Base-by-base conservation (phyloP, 257 asterid genomes). In the Parsonsia alboflavescens region DNA sequence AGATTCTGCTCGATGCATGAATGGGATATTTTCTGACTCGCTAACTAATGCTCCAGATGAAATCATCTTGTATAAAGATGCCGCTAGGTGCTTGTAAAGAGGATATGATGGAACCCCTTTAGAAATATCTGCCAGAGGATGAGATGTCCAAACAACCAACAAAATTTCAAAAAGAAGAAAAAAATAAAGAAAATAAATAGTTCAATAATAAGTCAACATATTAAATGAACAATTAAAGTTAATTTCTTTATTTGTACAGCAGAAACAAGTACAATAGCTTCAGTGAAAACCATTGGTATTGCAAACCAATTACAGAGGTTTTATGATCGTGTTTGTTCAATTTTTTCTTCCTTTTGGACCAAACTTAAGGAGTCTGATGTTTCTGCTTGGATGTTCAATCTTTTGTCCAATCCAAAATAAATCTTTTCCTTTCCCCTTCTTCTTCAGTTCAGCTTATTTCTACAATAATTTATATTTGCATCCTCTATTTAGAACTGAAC, bases 31-130 rank as follows among this genome's bases (percentile, higher is more conserved):
- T 52, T 80, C 66, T 63, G 72, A 21, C n/a, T 73, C 36, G 62
- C 81, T 76, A 68, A 63, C 77, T 24, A 85, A 54, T 71, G 77
- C 78, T 76, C 89, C 89, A 50, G 86, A 81, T 70, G 80, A 84
- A 53, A 88, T 80, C 74, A 81, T 85, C 12, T 80, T 84, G 68
- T 74, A 83, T 62, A 93, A 77, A 70, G 92, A 84, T 19, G 82
- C 73, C n/a, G 97, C 90, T 42, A 91, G 87, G 78, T 71, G 84
- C 84, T 90, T 91, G 84, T 89, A 89, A 74, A 93, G 79, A 77
- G 97, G 97, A 84, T 91, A 85, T 15, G 78, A 79, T 6, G 92
- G 92, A 80, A 89, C 85, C 73, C 93, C 95, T 75, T 58, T 50
- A 12, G 79, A 72, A 73, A 65, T 80, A 77, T 78, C 96, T 85